Conservation (phyloP, 2,329 filamentous ascomycete genomes). For the Thyridium curvatum region DNA sequence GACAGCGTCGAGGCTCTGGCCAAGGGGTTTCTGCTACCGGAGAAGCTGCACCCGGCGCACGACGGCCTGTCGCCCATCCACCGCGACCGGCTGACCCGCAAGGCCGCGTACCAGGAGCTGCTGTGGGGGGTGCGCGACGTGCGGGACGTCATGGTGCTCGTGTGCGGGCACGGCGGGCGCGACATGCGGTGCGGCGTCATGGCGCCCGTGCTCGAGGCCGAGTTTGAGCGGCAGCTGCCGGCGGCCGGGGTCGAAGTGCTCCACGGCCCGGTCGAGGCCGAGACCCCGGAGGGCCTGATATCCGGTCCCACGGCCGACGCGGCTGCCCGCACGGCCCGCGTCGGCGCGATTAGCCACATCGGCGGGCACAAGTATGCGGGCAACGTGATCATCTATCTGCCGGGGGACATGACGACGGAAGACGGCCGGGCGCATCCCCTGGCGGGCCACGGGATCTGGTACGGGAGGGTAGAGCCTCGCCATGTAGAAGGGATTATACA, state of each 20-base stretch:
- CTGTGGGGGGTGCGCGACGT: constrained; percentile 55
- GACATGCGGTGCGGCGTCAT: constrained; percentile 78
- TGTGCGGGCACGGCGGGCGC: constrained; percentile 81
- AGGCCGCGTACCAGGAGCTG: constrained; percentile 42
- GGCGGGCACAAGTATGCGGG: constrained; percentile 83
- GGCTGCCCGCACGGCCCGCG: constrained; percentile 39
- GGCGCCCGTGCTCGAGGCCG: constrained; percentile 63
- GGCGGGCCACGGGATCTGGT: constrained; percentile 72
- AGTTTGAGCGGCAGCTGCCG: constrained; percentile 60
- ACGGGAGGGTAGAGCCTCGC: constrained; percentile 68
- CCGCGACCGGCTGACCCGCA: constrained; percentile 43
- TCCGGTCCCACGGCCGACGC: constrained; percentile 9
- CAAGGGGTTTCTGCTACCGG: constrained; percentile 60
- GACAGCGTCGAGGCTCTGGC: constrained; percentile 51
- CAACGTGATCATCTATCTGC: constrained; percentile 77
- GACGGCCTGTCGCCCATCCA: constrained; percentile 52
- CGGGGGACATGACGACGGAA: constrained; percentile 39
- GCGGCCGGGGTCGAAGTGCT: constrained; percentile 42
- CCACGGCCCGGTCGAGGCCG: constrained; percentile 34
- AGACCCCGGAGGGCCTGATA: constrained; percentile 19
- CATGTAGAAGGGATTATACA: constrained; percentile 71
- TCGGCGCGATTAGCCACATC: constrained; percentile 71
- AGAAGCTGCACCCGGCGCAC: constrained; percentile 55
- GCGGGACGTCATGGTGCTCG: constrained; percentile 66
- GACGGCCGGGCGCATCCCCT: constrained; percentile 47